Base-by-base conservation (phyloP, 768 basidiomycete genomes). In the Mycena vulgaris region DNA sequence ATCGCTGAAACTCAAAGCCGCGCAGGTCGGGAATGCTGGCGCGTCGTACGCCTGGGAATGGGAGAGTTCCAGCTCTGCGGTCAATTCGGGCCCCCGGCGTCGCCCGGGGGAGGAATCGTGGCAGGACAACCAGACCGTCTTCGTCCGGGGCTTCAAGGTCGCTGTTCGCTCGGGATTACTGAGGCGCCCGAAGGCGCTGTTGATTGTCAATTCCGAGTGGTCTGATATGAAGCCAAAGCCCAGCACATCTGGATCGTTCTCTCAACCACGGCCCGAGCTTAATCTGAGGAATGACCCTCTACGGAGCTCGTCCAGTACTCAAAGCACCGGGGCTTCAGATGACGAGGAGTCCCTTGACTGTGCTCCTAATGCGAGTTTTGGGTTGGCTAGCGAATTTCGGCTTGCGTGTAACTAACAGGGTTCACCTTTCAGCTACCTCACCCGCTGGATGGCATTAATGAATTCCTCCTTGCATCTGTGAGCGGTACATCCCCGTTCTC, bases 71-170 rank as follows among this genome's bases (percentile, higher is more conserved):
- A 53, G 52, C 33, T 66, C 71, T 1, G 60, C 33, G 11, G 58
- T 49, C 8, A 21, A 62, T 27, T 49, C 59, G 28, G 57, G 47
- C 27, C 64, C 64, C 14, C 21, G 55, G 5, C 28, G 27, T 14
- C 33, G 45, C 25, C 8, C 21, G 10, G 52, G 48, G 39, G 52
- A 70, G 35, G 55, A 60, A 27, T 21, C 33, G n/a, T 57, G 59
- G 53, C 14, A 10, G 23, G 48, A 69, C 37, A 73, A 73, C 45
- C 71, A 73, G 39, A 58, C 53, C 7, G 55, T 73, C 2, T 73
- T 73, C 40, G 16, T 74, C 1, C 63, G 69, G 1, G 72, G 72
- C 17, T 74, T 62, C 61, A 74, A 74, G 27, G 66, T 74, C 33
- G 39, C 65, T 6, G 4, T 63, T 1, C 68, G 68, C n/a, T 23